Evolutionary conservation across 345 rosid species (phyloP), one percentile per base, ranked within the genome.

Genomic region (Clausena lansium): DNA sequence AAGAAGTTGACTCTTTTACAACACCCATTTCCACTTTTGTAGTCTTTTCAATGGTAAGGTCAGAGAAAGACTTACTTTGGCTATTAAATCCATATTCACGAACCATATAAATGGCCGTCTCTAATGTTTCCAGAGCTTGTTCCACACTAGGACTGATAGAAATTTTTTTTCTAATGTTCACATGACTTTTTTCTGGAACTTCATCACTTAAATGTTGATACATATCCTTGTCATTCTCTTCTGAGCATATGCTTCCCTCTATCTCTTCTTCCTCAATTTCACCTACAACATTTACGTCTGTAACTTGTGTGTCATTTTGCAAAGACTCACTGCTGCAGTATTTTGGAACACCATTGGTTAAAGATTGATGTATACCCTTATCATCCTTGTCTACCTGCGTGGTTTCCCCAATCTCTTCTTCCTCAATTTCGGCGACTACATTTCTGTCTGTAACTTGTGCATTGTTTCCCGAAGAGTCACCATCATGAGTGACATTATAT

Each of bases 101-200:
- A 71, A 90, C 87, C 70, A 91, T 41, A 7, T 85, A 80, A 73
- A 96, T 91, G 39, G 79, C 97, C 80, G 83, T 88, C 76, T 96
- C 98, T 79, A 96, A 62, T 32, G 89, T 92, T 75, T 88, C 86
- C 73, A 96, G 83, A 74, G 98, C 99, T 73, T 88, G 86, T 76
- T 87, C 84, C 59, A 96, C 97, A 85, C 84, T 85, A 20, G 91
- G 93, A 73, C 97, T 85, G 70, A 90, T 67, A 76, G 66, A 69
- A 75, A 84, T 47, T 28, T 73, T 79, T 75, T 81, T 88, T 79
- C 77, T 83, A 67, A 15, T 79, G 25, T 85, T 84, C n/a, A 63
- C 70, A 70, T 28, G 74, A 72, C 81, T 38, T 60, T 61, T 77
- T 9, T 54, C 24, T 2, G 30, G 79, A 55, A 55, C 68, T 72